Evolutionary conservation across 2,329 filamentous ascomycete species (phyloP).

Genomic region (Myriangium duriaei): DNA sequence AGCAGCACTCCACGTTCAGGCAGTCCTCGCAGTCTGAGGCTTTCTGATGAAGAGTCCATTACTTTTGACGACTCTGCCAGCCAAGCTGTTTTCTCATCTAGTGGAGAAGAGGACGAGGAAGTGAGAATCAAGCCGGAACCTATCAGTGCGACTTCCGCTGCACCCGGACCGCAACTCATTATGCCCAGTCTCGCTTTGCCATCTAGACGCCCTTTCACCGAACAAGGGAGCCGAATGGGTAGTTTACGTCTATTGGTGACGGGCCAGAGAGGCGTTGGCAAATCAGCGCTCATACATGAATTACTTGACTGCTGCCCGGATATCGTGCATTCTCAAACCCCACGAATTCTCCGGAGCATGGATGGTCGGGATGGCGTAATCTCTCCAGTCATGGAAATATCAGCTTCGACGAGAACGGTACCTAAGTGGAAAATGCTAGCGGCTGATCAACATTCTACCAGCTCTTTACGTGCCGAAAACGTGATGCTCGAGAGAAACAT

Average conservation of each 20-base stretch:
- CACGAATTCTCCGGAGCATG: too few species aligned
- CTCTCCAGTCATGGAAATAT: too few species aligned
- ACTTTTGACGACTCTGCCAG: constrained; percentile 42
- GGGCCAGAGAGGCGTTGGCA: constrained; percentile 68
- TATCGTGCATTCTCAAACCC: constrained; percentile 80
- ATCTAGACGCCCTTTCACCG: constrained; percentile 75
- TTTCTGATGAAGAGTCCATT: constrained; percentile 44
- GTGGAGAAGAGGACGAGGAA: constrained; percentile 43
- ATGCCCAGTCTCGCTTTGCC: constrained; percentile 96
- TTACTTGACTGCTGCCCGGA: constrained; percentile 79
- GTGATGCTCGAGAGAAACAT: too few species aligned
- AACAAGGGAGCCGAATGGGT: constrained; percentile 70
- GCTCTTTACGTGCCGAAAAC: too few species aligned
- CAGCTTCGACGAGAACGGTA: too few species aligned
- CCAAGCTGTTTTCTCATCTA: constrained; percentile 41
- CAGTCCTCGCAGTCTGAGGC: constrained; percentile 45
- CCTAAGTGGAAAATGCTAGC: too few species aligned
- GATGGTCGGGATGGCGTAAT: too few species aligned
- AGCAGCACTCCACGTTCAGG: constrained; percentile 48
- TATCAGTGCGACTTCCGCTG: constrained; percentile 23
- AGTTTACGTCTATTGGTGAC: constrained; percentile 81
- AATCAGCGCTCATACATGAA: constrained; percentile 78
- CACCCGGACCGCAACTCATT: constrained; percentile 60
- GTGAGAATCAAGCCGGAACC: constrained; percentile 16
- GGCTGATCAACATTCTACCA: too few species aligned